Evolutionary conservation across 2,329 filamentous ascomycete species (phyloP), one percentile per base, ranked within the genome.

Genomic region (Scedosporium boydii): DNA sequence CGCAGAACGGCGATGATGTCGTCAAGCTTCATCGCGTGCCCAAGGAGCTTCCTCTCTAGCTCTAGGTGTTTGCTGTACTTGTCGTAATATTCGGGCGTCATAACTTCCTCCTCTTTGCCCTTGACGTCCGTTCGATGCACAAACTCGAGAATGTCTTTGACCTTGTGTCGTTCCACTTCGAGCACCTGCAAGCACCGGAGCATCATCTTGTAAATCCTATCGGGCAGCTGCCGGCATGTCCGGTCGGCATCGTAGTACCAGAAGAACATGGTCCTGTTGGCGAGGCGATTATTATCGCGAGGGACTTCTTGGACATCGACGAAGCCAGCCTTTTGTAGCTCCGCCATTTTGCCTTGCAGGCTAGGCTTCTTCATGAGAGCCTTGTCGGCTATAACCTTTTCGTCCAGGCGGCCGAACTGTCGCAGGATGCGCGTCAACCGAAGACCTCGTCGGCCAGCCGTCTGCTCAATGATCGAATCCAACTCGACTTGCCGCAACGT

Each of bases 251-350:
- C 93, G 73, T 91, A 96, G 78, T 87, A 96, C 87, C 93, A 97
- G 62, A 98, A 84, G 72, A 93, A 98, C 26, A 96, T 83, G 0
- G 92, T 96, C 60, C 91, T 86, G 65, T 87, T 90, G 0, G 93
- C 90, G 68, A 89, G 84, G 41, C 92, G 87, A 65, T 87, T 88
- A 66, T 88, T 88, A 69, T 98, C 93, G 67, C 90, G 90, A 0
- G 95, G 95, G 0, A 99, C 88, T 76, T 99, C 95, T 73, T 99
- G 95, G 5, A 96, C 85, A 67, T 98, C 91, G 12, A 96, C 86
- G 64, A 95, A 87, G 1, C 95, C 93, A 18, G 87, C 86, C 72
- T 91, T 87, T 68, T 96, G 90, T 82, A 99, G 90, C 65, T 87
- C 86, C 14, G 90, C 87, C 74, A 98, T 87, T 65, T 92, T 89